Evolutionary conservation across 1,139 yeast genomes (phyloP).

Genomic region (Protomyces inundatus): DNA sequence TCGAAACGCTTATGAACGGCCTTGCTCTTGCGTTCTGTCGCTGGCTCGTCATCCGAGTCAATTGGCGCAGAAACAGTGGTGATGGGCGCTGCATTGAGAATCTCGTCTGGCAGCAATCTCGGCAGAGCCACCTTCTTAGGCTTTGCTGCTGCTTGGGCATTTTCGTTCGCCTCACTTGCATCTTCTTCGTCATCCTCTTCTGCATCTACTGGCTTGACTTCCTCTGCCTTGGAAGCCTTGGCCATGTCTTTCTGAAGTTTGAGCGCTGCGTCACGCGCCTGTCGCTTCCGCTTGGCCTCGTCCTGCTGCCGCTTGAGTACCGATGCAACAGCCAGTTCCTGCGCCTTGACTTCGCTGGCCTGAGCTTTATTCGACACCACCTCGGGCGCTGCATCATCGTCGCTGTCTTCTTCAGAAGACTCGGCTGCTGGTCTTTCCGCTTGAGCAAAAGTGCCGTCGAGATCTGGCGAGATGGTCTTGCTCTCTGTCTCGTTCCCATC

Average conservation of each 20-base stretch:
- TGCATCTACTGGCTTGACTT: background rate
- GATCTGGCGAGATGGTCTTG: background rate
- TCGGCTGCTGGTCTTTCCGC: no score
- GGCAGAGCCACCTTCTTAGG: conserved; percentile 1
- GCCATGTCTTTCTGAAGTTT: conserved; percentile 3
- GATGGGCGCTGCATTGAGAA: conserved; percentile 15
- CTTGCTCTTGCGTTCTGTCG: conserved; percentile 1
- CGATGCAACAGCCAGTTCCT: background rate
- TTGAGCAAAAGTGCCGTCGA: background rate
- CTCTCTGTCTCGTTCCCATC: background rate
- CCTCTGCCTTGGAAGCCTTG: background rate
- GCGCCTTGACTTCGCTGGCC: conserved; percentile 2
- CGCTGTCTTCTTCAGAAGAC: background rate
- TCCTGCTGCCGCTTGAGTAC: background rate
- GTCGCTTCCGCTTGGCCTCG: conserved; percentile 9
- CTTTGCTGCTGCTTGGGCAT: no score
- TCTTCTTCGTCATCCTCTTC: background rate
- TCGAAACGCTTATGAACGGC: background rate
- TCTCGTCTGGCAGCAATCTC: conserved; percentile 13
- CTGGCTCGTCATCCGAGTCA: background rate
- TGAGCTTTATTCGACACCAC: conserved; percentile 6
- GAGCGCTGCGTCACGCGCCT: background rate
- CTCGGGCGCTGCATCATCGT: conserved; percentile 22
- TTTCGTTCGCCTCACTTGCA: background rate
- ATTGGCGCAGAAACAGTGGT: background rate